Conservation (phyloP, 176 grass and related monocot species). For the Tillandsia leiboldiana region DNA sequence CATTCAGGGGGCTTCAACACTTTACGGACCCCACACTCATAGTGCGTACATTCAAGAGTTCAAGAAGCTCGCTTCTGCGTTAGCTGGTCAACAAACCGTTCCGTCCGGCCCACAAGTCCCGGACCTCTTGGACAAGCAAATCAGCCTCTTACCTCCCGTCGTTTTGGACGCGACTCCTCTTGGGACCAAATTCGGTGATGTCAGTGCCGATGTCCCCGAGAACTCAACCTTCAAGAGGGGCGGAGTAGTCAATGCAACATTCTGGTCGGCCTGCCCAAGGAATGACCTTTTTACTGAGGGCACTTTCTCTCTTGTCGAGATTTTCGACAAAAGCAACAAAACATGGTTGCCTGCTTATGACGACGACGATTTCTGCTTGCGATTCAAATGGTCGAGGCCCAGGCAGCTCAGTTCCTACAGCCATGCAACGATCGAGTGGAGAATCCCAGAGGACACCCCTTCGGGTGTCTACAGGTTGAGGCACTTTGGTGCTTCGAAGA, state of each 20-base stretch:
- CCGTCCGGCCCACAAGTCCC: constrained; percentile 48
- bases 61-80: constrained; percentile 66
- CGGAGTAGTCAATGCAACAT: constrained; percentile 60
- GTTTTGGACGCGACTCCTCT: constrained; percentile 54
- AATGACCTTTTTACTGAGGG: constrained; percentile 77
- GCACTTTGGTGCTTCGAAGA: constrained; percentile 84
- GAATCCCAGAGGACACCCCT: constrained; percentile 47
- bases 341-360: constrained; percentile 70
- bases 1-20: constrained; percentile 71
- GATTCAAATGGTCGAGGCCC: constrained; percentile 85
- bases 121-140: constrained; percentile 81
- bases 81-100: constrained; percentile 43
- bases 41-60: constrained; percentile 96
- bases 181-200: constrained; percentile 63
- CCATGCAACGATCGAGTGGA: constrained; percentile 71
- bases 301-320: constrained; percentile 73
- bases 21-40: constrained; percentile 92
- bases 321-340: constrained; percentile 27
- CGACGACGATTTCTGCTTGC: constrained; percentile 80
- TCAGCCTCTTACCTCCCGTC: constrained; percentile 65
- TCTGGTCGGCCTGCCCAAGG: constrained; percentile 85
- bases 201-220: constrained; percentile 49
- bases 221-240: constrained; percentile 61
- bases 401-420: constrained; percentile 52
- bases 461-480: constrained; percentile 74